Base-by-base conservation (phyloP, 2,329 filamentous ascomycete genomes). In the Periconia macrospinosa region DNA sequence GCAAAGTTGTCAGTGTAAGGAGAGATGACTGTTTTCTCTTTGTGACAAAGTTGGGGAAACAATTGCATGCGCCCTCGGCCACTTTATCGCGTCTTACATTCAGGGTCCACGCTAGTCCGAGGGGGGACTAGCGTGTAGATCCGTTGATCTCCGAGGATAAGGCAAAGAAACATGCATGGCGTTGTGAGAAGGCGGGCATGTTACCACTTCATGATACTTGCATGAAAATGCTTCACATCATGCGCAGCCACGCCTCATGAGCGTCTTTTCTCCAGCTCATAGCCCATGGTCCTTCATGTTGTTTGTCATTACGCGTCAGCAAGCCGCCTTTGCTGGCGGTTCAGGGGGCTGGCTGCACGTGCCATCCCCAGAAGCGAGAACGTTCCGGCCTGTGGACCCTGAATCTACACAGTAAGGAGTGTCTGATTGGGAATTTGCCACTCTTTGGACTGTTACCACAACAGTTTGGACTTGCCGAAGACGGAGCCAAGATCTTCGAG, bases 401-500 rank as follows among this genome's bases (percentile, higher is more conserved):
- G 48, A 42, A 6, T 20, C 23, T 27, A 8, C 5, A 27, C 8
- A 3, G n/a, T 8, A 8, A 27, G 23, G 23, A 27, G 23, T 27
- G 23, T 27, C 44, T 35, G 20, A 15, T 45, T 45, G 40, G 40
- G 53, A 30, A 13, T 42, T 51, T 43, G 45, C 48, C 48, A 50
- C 45, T 40, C 2, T 27, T 11, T 33, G 13, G 33, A 37, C 33
- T 46, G 23, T 30, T 3, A 46, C 23, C n/a, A 27, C 17, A 27
- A 30, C 40, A 20, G 33, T 37, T 37, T 46, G 14, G n/a, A 41
- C 30, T 37, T 47, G 46, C 53, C 50, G 44, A 48, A 37, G 20
- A 3, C 37, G 20, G 9, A 37, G 49, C 41, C 49, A 35, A 30
- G 49, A 52, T 56, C 41, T 46, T 47, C 53, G n/a, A 27, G 11